phyloP scores from a whole-genome alignment of 148 eudicot species.

The Rhododendron vialii region DNA sequence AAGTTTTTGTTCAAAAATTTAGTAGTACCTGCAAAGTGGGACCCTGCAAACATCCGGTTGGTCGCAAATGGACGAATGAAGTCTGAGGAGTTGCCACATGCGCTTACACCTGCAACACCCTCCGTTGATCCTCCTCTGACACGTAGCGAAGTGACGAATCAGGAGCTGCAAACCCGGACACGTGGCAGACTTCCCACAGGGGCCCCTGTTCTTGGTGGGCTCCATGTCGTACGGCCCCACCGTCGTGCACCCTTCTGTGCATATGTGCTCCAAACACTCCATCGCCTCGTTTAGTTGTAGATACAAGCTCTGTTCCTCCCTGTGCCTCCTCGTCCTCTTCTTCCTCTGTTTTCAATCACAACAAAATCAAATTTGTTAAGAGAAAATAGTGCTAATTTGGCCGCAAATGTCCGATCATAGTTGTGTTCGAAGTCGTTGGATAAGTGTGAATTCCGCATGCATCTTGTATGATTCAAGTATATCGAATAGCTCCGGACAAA shows the following conservation, averaged over 20 bases:
- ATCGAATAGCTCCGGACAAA: background rate
- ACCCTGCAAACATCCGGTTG: slow-evolving; percentile 64
- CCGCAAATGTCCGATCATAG: background rate
- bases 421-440: background rate
- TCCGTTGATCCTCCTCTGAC: slow-evolving; percentile 55
- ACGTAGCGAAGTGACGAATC: slow-evolving; percentile 68
- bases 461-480: background rate
- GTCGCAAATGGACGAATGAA: slow-evolving; percentile 80
- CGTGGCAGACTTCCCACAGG: slow-evolving; percentile 62
- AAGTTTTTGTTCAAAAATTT: background rate
- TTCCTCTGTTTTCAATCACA: slow-evolving; percentile 48
- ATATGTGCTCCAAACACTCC: slow-evolving; percentile 85
- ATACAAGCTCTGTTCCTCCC: slow-evolving; percentile 55
- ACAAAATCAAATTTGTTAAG: background rate
- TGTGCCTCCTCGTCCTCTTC: slow-evolving; percentile 58
- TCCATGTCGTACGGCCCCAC: slow-evolving; percentile 79
- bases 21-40: slow-evolving; percentile 60
- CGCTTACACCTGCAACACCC: slow-evolving; percentile 68
- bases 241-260: slow-evolving; percentile 81
- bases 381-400: background rate
- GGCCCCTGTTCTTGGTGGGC: slow-evolving; percentile 47
- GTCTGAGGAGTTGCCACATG: slow-evolving; percentile 83
- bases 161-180: slow-evolving; percentile 68
- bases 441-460: background rate
- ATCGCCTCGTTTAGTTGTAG: slow-evolving; percentile 75